Base-by-base conservation (phyloP, 371 early-diverging fungal genomes). In the Mycotypha africana region DNA sequence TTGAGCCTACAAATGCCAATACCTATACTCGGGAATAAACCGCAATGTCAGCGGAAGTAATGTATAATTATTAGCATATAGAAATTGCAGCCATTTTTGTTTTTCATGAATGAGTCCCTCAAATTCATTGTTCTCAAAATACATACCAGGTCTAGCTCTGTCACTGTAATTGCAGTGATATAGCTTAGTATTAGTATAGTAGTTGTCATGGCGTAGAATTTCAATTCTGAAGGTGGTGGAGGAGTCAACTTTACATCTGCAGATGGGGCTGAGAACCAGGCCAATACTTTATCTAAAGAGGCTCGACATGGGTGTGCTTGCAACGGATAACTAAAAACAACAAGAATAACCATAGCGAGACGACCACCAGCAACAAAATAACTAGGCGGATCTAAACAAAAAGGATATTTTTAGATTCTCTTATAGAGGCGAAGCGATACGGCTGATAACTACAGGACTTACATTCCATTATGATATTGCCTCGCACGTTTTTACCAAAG, bases 221-320 rank as follows among this genome's bases (percentile, higher is more conserved):
- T 83, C 45, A 68, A 53, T 12, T 62, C 49, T 2, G 65, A 64
- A 12, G 74, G 63, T 14, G 9, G n/a, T 19, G 64, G 62, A 1
- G 63, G 56, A 2, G 66, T 66, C 5, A 56, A 48, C 31, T 70
- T 65, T 15, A 55, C 15, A 0, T 62, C 65, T 14, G 51, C 42
- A 16, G 58, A 56, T 7, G 56, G 58, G 16, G 53, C 47, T 7
- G 38, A 51, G 3, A 20, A 28, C 20, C 28, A 25, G 6, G 48
- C 53, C 20, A 58, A 21, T 1, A 96, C 81, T 60, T 95, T 97
- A 61, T 93, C 89, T 20, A 98, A 65, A 22, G 93, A 93, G 2
- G 82, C 88, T 41, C 99, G 83, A 54, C 91, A 90, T 2, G 99
- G 99, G 53, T 97, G 94, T 40, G 88, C 79, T 69, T 99, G 99